These are phyloP conservation scores for Grammothele lineata DNA, from an alignment of 768 basidiomycete genomes.

Conservation along the genomic window DNA sequence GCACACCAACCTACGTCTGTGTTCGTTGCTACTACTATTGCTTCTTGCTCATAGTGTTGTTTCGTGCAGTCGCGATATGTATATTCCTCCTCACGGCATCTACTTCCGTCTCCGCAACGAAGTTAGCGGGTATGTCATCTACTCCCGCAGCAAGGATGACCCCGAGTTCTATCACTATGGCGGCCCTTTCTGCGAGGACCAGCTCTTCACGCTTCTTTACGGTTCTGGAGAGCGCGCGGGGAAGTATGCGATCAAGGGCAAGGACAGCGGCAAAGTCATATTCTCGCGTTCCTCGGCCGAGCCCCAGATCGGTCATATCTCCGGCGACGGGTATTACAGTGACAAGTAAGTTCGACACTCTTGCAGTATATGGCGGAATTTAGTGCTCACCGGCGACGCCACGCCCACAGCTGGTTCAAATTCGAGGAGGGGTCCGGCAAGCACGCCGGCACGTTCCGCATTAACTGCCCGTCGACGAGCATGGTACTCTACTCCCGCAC, in stretches of 20 bases:
- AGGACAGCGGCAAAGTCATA: not conserved
- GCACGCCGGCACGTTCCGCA: not conserved
- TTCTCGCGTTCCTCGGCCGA: not conserved
- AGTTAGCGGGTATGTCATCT: conserved; percentile 1
- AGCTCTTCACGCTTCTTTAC: conserved; percentile 3
- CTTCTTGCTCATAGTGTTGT: no score
- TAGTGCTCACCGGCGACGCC: not conserved
- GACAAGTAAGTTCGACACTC: not conserved
- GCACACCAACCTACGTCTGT: no score
- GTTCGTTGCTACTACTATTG: no score
- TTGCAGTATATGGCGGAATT: not conserved
- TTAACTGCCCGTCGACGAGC: not conserved
- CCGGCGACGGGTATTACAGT: not conserved
- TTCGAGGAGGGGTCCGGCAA: conserved; percentile 1
- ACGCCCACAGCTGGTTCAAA: conserved; percentile 2
- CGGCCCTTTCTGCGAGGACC: not conserved
- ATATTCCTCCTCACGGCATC: not conserved
- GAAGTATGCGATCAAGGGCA: conserved; percentile 2
- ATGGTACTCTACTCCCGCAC: conserved; percentile 1
- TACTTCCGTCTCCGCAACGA: not conserved
- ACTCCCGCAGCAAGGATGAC: conserved; percentile 1
- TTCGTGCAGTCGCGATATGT: no score
- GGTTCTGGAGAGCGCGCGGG: conserved; percentile 3
- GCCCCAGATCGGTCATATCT: not conserved
- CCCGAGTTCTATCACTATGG: not conserved